Evolutionary conservation across 2,329 filamentous ascomycete species (phyloP).

Genomic region (Aureobasidium sp.): DNA sequence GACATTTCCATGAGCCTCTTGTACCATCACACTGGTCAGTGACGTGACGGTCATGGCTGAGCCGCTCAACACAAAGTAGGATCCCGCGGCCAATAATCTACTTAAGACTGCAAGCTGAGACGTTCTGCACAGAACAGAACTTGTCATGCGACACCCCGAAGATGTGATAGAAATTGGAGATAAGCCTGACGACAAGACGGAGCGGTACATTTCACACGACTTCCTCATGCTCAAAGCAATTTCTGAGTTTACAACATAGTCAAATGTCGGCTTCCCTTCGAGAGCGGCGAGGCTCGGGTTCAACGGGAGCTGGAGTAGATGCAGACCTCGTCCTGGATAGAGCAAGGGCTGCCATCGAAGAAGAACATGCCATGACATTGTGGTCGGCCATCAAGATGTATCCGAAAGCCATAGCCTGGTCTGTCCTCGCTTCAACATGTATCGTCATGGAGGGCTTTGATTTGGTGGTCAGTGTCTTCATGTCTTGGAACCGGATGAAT

Average conservation of each 20-base stretch:
- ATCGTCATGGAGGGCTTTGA: conserved; percentile 34
- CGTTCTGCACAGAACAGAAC: conserved; percentile 3
- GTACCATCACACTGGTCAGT: neutral
- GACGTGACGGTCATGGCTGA: conserved; percentile 11
- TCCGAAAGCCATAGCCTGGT: conserved; percentile 30
- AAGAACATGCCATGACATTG: conserved; percentile 38
- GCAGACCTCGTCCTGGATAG: conserved; percentile 24
- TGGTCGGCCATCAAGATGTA: conserved; percentile 67
- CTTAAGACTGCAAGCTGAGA: neutral
- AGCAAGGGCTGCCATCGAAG: conserved; percentile 32
- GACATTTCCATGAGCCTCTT: neutral
- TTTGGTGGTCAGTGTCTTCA: conserved; percentile 17
- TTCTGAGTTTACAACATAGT: neutral
- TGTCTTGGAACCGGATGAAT: neutral
- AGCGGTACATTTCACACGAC: neutral
- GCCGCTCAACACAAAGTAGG: neutral
- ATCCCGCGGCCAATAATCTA: neutral
- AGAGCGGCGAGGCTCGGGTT: conserved; percentile 17
- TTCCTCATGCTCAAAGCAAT: neutral
- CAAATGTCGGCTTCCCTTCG: conserved; percentile 4
- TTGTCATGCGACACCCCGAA: neutral
- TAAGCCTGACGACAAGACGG: neutral
- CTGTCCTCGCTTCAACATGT: conserved; percentile 27
- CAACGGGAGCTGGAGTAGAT: conserved; percentile 25
- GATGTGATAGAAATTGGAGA: neutral